Evolutionary conservation across 768 basidiomycete genomes (phyloP).

Genomic region (Mycena vulgaris): DNA sequence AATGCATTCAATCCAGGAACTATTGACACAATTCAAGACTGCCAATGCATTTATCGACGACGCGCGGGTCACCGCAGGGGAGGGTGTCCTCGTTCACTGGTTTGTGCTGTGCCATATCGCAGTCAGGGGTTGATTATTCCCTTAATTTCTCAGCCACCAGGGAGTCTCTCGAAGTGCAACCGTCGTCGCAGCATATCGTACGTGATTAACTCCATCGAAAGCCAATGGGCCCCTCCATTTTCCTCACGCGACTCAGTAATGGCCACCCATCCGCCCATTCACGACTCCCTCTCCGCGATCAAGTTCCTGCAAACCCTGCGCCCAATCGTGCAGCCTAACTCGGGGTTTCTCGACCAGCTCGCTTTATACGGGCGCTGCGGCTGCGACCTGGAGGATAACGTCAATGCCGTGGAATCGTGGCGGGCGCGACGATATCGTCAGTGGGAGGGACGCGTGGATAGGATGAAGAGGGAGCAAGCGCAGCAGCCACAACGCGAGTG

Average conservation of each 20-base stretch:
- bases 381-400: background rate
- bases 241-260: background rate
- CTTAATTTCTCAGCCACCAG: background rate
- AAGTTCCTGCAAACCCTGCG: constrained; percentile 11
- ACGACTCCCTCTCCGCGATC: background rate
- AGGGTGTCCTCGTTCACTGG: constrained; percentile 29
- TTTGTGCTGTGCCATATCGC: background rate
- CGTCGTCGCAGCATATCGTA: constrained; percentile 28
- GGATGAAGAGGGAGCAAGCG: too few relatives aligned
- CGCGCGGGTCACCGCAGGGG: background rate
- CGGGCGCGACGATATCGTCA: background rate
- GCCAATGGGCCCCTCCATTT: background rate
- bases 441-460: background rate
- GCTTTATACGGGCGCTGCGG: constrained; percentile 18
- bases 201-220: background rate
- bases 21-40: constrained; percentile 1
- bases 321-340: constrained; percentile 16
- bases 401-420: background rate
- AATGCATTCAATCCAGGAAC: background rate
- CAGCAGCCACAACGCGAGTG: too few relatives aligned
- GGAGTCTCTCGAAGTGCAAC: constrained; percentile 24
- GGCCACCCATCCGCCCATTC: constrained; percentile 2
- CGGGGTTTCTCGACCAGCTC: constrained; percentile 22
- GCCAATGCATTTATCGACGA: constrained; percentile 25
- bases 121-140: background rate